Percentiles rank a stretch among this genome's conserved stretches.
Evolutionary conservation across 1,284 basidiomycete species (phyloP).

Genomic region (Vanrija pseudolonga): DNA sequence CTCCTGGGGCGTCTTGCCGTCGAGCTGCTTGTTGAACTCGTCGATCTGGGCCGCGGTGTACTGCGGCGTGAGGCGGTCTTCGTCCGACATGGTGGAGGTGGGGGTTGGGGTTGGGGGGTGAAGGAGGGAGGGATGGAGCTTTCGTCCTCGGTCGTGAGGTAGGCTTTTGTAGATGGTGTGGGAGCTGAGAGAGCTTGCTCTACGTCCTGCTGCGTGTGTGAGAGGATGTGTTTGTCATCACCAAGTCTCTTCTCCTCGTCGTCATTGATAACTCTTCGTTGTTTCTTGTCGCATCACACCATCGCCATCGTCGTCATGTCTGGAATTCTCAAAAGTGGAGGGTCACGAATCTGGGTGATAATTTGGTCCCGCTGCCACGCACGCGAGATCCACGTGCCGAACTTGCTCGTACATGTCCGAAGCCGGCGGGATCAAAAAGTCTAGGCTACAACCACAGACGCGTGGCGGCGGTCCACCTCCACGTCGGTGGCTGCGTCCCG

Average conservation of each 20-base stretch:
- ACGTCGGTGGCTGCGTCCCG: too few species aligned
- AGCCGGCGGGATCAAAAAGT: too few species aligned
- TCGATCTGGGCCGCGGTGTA: conserved; percentile 62
- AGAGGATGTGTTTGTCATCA: background rate
- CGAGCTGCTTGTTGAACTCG: conserved; percentile 69
- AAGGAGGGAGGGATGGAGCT: background rate
- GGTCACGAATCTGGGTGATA: too few species aligned
- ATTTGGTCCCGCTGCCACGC: too few species aligned
- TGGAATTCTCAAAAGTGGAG: too few species aligned
- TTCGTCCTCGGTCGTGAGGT: background rate
- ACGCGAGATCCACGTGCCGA: too few species aligned
- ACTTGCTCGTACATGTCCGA: too few species aligned
- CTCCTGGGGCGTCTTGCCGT: conserved; percentile 67
- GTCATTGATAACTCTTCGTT: background rate
- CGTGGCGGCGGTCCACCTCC: background rate
- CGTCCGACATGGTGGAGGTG: conserved; percentile 12
- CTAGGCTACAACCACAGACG: background rate
- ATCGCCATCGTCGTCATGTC: background rate
- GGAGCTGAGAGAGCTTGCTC: background rate
- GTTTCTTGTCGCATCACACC: background rate
- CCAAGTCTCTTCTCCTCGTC: background rate
- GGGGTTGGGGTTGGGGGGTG: background rate
- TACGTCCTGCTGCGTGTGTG: background rate
- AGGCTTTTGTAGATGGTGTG: background rate
- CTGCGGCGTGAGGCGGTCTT: conserved; percentile 53